Conservation (phyloP, 805 yeast genomes). For the Metschnikowia colocasiae region DNA sequence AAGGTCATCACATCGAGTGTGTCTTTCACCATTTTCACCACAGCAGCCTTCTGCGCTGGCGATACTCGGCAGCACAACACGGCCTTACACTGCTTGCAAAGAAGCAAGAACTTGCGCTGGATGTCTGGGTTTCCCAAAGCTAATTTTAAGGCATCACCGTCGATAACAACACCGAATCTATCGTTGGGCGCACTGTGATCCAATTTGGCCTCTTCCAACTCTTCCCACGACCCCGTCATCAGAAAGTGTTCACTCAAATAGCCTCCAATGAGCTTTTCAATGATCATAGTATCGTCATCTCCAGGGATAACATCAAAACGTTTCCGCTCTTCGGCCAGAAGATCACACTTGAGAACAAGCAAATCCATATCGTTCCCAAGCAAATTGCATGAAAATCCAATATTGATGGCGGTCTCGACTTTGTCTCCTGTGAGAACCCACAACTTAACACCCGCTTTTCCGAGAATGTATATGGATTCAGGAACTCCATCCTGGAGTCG, state of each 20-base stretch:
- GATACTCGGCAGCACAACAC: slow-evolving; percentile 84
- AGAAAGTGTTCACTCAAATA: slow-evolving; percentile 55
- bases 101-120: slow-evolving; percentile 54
- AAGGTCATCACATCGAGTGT: slow-evolving; percentile 69
- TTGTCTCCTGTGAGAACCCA: slow-evolving; percentile 90
- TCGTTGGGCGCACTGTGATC: slow-evolving; percentile 66
- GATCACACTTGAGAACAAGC: slow-evolving; percentile 47
- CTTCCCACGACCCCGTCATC: slow-evolving; percentile 59
- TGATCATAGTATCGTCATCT: slow-evolving; percentile 28
- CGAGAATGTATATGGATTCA: slow-evolving; percentile 66
- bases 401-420: slow-evolving; percentile 85
- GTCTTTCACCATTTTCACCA: slow-evolving; percentile 62
- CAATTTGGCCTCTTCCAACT: slow-evolving; percentile 45
- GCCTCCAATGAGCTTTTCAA: slow-evolving; percentile 47
- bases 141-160: slow-evolving; percentile 58
- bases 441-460: slow-evolving; percentile 73
- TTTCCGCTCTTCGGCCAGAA: slow-evolving; percentile 25
- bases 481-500: slow-evolving; percentile 85
- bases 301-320: slow-evolving; percentile 20
- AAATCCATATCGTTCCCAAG: slow-evolving; percentile 74
- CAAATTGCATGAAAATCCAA: slow-evolving; percentile 81
- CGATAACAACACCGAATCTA: slow-evolving; percentile 59
- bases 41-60: slow-evolving; percentile 78
- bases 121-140: slow-evolving; percentile 37
- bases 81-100: slow-evolving; percentile 72